Base-by-base conservation (phyloP, 2,329 filamentous ascomycete genomes). In the Verticillium klebahnii region DNA sequence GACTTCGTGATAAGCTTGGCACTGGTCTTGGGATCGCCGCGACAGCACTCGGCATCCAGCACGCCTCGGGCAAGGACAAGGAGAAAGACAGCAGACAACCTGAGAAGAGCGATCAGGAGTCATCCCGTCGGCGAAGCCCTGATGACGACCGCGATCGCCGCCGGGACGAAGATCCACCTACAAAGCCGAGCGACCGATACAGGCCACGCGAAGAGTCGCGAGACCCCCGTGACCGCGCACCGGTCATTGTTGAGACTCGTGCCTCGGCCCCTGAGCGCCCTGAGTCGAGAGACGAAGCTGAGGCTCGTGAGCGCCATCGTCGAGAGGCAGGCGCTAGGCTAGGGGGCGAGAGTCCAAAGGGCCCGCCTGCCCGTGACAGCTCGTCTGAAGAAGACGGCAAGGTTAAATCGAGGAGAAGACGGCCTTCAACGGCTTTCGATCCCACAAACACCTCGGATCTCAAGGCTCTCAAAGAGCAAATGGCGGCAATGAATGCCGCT, bases 371-470 rank as follows among this genome's bases (percentile, higher is more conserved):
- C 60, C 75, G 65, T 71, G 81, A 78, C 3, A 72, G 75, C 61
- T 81, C 80, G 3, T 71, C 74, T 0, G 78, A 80, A 31, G 77
- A 75, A 31, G 74, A 79, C 40, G 71, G 68, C n/a, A 77, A 75
- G 60, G 70, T 72, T 57, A 63, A 71, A 9, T 19, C n/a, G 15
- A 72, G 73, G 19, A 77, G 80, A 52, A 76, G 77, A 7, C 69
- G 69, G 29, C 75, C 74, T 17, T 67, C 40, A 7, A 31, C 72
- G 52, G 74, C 73, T 1, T 86, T 86, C 63, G 76, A 84, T 62
- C 83, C 83, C 6, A 85, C 80, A 32, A 79, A 86, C 65, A 76
- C 82, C 2, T 77, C 75, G 34, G 80, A 80, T 17, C 66, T 86
- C 17, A 77, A 75, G 61, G 78, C 80, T 11, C 70, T 85, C 52